Evolutionary conservation across 352 stramenopile species (phyloP), one percentile per base, ranked within the genome.

Genomic region (Phytopythium ostracodes): DNA sequence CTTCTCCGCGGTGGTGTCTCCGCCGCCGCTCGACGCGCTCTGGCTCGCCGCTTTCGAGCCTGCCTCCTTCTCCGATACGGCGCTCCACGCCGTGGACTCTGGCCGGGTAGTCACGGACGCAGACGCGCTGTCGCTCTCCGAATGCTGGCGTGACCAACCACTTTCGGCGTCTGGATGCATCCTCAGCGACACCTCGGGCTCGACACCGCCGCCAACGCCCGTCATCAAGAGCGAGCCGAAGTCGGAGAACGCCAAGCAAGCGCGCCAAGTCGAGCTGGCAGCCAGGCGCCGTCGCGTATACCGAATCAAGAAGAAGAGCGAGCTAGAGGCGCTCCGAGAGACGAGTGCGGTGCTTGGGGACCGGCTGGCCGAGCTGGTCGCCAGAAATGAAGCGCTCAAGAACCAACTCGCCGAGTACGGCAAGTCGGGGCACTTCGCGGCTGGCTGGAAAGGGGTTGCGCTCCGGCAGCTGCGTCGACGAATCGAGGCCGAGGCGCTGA

Each of bases 261-360:
- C 40, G 18, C 25, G 50, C 17, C 20, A 24, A 12, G 31, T 20
- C 2, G n/a, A 10, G 25, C 47, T 49, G 20, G 17, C 29, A 18
- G 59, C 63, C 1, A 70, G 64, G n/a, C 31, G 63, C 33, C 49
- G 63, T 50, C 11, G 59, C 2, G 56, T 44, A 17, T 73, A 73
- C 57, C 59, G 44, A 17, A 31, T 40, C 12, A 64, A 62, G 54
- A 25, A 65, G n/a, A 64, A 65, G 31, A 35, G 47, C 38, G 63
- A 73, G 25, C 40, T 59, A 17, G 38, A 59, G n/a, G 49, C 33
- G 22, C 63, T 73, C 15, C 44, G 47, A n/a, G 47, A 61, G 2
- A 47, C 59, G 35, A 60, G 68, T 18, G 22, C 49, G 44, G 46
- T n/a, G 36, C 36, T 73, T 18, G 40, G 43, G 61, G 27, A 54